Conservation (phyloP, 2,329 filamentous ascomycete genomes). For the Blumeriella jaapii region DNA sequence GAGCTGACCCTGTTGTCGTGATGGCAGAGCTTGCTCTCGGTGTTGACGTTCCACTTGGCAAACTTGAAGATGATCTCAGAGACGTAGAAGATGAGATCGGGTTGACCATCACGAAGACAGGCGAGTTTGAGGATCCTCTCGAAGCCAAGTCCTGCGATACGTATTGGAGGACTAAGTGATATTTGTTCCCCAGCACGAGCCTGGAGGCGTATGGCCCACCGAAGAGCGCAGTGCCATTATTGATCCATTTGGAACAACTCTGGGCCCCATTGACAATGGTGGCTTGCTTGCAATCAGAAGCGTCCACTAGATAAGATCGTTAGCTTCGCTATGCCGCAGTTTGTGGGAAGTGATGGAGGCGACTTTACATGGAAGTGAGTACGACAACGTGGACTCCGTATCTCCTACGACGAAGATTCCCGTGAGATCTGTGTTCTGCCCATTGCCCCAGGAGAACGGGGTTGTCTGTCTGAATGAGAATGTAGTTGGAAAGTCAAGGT, state of each 20-base stretch:
- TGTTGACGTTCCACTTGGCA: no score
- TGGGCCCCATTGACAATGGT: neutral
- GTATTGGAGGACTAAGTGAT: neutral
- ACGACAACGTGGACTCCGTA: neutral
- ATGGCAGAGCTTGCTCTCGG: no score
- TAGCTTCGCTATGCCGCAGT: neutral
- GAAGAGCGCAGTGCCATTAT: neutral
- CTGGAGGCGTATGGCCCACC: neutral
- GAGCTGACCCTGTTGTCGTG: no score
- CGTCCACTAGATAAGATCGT: neutral
- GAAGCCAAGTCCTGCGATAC: neutral
- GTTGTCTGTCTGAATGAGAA: neutral
- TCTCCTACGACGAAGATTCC: neutral
- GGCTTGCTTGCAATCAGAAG: neutral
- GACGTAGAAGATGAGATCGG: no score
- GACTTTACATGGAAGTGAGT: neutral
- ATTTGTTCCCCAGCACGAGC: neutral
- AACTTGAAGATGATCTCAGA: no score
- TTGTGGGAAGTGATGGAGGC: neutral
- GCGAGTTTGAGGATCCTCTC: neutral
- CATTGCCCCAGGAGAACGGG: neutral
- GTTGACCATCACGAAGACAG: neutral
- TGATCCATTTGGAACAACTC: neutral
- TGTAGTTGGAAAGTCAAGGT: neutral
- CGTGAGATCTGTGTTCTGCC: neutral